Evolutionary conservation across 2,329 filamentous ascomycete species (phyloP).

Genomic region (Penicillium sp.): DNA sequence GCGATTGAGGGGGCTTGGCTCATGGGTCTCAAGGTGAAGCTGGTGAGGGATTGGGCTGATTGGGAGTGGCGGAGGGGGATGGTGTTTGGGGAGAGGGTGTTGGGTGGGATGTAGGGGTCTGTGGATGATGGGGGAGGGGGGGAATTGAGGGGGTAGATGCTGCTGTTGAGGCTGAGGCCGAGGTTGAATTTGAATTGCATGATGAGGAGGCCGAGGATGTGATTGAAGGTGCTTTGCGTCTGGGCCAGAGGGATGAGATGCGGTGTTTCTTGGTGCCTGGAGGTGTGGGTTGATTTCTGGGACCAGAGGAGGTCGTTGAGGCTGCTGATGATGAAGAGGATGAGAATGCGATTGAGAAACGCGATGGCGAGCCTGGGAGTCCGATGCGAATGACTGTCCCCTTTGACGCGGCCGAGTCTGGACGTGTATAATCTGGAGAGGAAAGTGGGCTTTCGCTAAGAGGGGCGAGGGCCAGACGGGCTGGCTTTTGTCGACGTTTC

Average conservation of each 20-base stretch:
- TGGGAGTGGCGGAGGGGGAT: slow-evolving; percentile 34
- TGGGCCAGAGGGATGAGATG: slow-evolving; percentile 22
- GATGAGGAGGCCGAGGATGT: slow-evolving; percentile 16
- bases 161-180: slow-evolving; percentile 14
- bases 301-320: slow-evolving; percentile 10
- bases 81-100: slow-evolving; percentile 33
- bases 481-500: slow-evolving; percentile 30
- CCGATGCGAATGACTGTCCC: slow-evolving; percentile 39
- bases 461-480: slow-evolving; percentile 21
- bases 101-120: slow-evolving; percentile 28
- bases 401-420: slow-evolving; percentile 36
- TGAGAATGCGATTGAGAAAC: slow-evolving; percentile 35
- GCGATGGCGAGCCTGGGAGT: slow-evolving; percentile 29
- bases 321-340: slow-evolving; percentile 37
- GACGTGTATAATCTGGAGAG: slow-evolving; percentile 24
- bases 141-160: background rate
- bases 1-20: too few relatives aligned
- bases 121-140: slow-evolving; percentile 11
- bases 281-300: background rate
- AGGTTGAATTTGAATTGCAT: slow-evolving; percentile 1
- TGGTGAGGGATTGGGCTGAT: slow-evolving; percentile 34
- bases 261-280: slow-evolving; percentile 9
- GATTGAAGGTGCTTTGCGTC: slow-evolving; percentile 32
- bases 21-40: slow-evolving; percentile 12
- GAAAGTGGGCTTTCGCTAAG: slow-evolving; percentile 26